A percentile compares a stretch with the other conserved stretches of the same genome.
phyloP scores from a whole-genome alignment of 1,284 basidiomycete genomes.

The Rhodotorula sp. region DNA sequence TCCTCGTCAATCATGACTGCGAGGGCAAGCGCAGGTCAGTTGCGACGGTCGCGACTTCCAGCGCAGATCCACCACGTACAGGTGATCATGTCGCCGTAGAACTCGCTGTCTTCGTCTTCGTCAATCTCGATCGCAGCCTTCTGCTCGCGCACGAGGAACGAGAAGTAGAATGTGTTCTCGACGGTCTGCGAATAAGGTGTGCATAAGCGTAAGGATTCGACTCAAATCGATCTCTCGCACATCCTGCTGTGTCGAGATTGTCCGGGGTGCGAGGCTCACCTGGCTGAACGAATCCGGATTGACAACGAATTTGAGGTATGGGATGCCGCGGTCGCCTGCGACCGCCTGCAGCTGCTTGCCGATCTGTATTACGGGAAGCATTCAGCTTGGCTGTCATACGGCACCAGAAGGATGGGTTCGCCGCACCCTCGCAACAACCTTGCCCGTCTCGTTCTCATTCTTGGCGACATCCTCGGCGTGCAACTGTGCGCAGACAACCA shows the following conservation, averaged over 20 bases:
- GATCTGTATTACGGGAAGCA: constrained; percentile 3
- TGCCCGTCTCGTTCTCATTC: constrained; percentile 41
- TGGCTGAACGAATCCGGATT: constrained; percentile 74
- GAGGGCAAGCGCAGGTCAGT: not conserved
- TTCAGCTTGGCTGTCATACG: not conserved
- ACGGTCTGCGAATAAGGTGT: constrained; percentile 68
- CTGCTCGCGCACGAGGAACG: constrained; percentile 86
- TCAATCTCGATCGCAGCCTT: constrained; percentile 39
- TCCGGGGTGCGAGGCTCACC: not conserved
- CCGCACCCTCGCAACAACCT: constrained; percentile 40
- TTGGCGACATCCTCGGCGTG: constrained; percentile 39
- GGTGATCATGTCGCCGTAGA: constrained; percentile 68
- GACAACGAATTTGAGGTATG: constrained; percentile 75
- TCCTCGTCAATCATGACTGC: constrained; percentile 31
- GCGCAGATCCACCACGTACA: constrained; percentile 57
- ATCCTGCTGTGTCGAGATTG: too few species aligned
- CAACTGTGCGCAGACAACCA: constrained; percentile 10
- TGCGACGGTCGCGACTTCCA: not conserved
- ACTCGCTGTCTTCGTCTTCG: constrained; percentile 53
- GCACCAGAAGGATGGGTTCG: not conserved
- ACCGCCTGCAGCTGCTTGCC: constrained; percentile 14
- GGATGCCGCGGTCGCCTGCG: constrained; percentile 58
- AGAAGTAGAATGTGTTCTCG: constrained; percentile 90
- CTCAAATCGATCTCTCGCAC: too few species aligned
- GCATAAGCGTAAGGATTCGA: too few species aligned